These are phyloP conservation scores for Tympanopsis confertula DNA, from an alignment of 2,329 filamentous ascomycete species.

Conservation along the genomic window DNA sequence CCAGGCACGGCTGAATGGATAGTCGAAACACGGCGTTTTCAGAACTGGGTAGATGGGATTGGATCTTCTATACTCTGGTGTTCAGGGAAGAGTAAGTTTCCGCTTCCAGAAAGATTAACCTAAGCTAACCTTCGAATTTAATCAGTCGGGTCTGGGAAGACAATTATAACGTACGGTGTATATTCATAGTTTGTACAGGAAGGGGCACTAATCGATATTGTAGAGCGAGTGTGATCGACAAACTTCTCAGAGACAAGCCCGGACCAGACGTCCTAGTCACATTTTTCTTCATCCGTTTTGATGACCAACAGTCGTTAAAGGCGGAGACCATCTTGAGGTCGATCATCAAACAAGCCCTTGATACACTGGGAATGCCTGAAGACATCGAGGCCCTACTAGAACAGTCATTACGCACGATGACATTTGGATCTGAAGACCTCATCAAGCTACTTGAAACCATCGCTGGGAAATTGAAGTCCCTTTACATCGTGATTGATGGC, in stretches of 20 bases:
- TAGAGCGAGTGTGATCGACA: constrained; percentile 9
- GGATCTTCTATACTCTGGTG: constrained; percentile 12
- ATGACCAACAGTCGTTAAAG: constrained; percentile 8
- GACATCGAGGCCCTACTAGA: constrained; percentile 3
- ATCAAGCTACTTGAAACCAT: constrained; percentile 2
- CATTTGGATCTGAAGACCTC: not conserved
- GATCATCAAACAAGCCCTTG: constrained; percentile 9
- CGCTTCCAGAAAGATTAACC: not conserved
- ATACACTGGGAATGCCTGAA: constrained; percentile 4
- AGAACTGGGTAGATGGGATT: constrained; percentile 8
- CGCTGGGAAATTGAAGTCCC: constrained; percentile 1
- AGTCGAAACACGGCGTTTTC: constrained; percentile 11
- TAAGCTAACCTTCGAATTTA: not conserved
- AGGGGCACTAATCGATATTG: not conserved
- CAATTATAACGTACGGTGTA: constrained; percentile 6
- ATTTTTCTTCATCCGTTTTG: constrained; percentile 13
- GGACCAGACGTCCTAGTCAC: constrained; percentile 5
- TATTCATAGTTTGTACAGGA: not conserved
- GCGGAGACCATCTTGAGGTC: constrained; percentile 9
- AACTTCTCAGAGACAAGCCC: constrained; percentile 5
- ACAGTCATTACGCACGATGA: not conserved
- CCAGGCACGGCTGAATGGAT: constrained; percentile 14
- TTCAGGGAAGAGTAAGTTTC: constrained; percentile 15
- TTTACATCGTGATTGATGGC: constrained; percentile 18
- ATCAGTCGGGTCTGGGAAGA: constrained; percentile 16